These are phyloP conservation scores for Powellomyces hirtus DNA, from an alignment of 192 early-diverging fungal genomes.

Conservation along the genomic window DNA sequence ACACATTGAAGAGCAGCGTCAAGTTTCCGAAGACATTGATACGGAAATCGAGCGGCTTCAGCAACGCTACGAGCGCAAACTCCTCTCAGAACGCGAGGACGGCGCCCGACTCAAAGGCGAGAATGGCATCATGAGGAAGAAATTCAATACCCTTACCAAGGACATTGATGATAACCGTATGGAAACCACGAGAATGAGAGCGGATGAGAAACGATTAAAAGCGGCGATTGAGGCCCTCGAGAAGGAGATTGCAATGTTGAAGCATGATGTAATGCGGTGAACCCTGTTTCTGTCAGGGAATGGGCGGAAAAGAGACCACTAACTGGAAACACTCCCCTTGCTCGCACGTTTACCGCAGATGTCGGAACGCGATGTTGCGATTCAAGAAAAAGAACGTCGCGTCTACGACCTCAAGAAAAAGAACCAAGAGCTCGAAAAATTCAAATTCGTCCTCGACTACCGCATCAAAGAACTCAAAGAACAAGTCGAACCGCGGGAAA, in stretches of 20 bases:
- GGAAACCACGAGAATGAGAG: conserved; percentile 45
- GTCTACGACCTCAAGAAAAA: conserved; percentile 69
- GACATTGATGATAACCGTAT: conserved; percentile 56
- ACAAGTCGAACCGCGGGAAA: conserved; percentile 62
- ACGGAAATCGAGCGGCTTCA: conserved; percentile 43
- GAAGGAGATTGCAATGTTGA: conserved; percentile 49
- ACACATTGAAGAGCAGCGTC: conserved; percentile 42
- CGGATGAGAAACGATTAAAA: conserved; percentile 49
- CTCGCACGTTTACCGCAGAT: conserved; percentile 58
- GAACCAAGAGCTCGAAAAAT: conserved; percentile 69
- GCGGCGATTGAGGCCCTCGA: conserved; percentile 46
- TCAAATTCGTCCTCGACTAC: conserved; percentile 69
- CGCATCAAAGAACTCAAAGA: conserved; percentile 65
- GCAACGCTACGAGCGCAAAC: conserved; percentile 44
- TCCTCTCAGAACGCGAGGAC: conserved; percentile 50
- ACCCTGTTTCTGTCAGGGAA: too few relatives aligned
- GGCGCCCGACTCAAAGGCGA: conserved; percentile 57
- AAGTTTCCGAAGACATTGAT: conserved; percentile 52
- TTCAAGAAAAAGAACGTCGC: conserved; percentile 64
- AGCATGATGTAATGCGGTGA: conserved; percentile 57
- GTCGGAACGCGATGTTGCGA: conserved; percentile 61
- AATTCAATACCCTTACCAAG: conserved; percentile 58
- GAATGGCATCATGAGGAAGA: conserved; percentile 65
- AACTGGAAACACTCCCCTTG: conserved; percentile 65
- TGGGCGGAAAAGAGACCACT: conserved; percentile 62